A percentile compares a stretch with the other conserved stretches of the same genome.
Evolutionary conservation across 495 filamentous ascomycete species (phyloP).

Genomic region (Wilcoxina mikolae): DNA sequence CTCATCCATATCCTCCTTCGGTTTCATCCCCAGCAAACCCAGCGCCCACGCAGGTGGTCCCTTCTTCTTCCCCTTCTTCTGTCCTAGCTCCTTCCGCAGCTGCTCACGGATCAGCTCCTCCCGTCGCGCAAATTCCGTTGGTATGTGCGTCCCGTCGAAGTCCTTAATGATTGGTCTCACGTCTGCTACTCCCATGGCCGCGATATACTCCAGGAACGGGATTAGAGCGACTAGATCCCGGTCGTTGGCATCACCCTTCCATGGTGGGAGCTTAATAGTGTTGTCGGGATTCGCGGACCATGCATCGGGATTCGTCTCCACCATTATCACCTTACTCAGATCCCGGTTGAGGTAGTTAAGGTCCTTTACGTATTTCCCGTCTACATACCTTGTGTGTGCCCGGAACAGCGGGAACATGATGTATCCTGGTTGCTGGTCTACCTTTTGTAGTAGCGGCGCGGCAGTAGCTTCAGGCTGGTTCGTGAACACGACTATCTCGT

Average conservation of each 20-base stretch:
- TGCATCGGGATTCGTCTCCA: constrained; percentile 72
- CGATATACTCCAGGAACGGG: constrained; percentile 90
- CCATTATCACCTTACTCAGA: constrained; percentile 79
- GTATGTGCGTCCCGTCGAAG: constrained; percentile 73
- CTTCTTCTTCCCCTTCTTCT: constrained; percentile 46
- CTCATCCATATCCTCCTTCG: constrained; percentile 52
- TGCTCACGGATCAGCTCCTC: constrained; percentile 68
- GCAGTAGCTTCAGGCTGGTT: constrained; percentile 64
- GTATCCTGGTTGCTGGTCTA: constrained; percentile 80
- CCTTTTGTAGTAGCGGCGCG: constrained; percentile 76
- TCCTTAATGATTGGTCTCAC: constrained; percentile 72
- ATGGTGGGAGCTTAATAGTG: constrained; percentile 77
- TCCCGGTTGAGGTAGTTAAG: constrained; percentile 91
- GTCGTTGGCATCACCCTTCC: constrained; percentile 71
- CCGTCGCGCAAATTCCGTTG: constrained; percentile 74
- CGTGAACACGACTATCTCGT: constrained; percentile 92
- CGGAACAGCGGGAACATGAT: constrained; percentile 91
- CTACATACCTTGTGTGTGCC: constrained; percentile 86
- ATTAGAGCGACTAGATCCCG: constrained; percentile 73
- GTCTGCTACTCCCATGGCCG: constrained; percentile 78
- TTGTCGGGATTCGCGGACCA: constrained; percentile 80
- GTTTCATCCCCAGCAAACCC: constrained; percentile 59
- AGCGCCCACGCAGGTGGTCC: constrained; percentile 43
- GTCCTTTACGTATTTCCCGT: constrained; percentile 95
- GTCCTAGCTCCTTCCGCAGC: constrained; percentile 61